Conservation (phyloP, 2,329 filamentous ascomycete species). For the Pyrenochaeta sp. region DNA sequence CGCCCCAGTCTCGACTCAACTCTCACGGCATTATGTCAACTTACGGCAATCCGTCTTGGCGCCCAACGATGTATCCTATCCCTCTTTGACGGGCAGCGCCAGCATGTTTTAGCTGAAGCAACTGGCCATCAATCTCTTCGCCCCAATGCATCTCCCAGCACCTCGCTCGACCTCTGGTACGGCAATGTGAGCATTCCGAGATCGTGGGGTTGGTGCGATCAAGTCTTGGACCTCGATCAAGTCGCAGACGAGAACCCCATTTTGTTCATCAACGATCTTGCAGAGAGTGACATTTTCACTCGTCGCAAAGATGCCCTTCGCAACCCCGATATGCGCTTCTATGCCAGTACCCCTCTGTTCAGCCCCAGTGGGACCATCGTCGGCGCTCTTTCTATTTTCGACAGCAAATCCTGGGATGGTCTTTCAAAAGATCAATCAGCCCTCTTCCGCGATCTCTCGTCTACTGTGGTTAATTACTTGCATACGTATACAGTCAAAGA, state of each 20-base stretch:
- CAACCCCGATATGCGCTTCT: conserved; percentile 24
- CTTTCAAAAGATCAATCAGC: conserved; percentile 18
- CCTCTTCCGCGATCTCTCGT: conserved; percentile 32
- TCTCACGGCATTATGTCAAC: conserved; percentile 45
- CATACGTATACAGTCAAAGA: conserved; percentile 36
- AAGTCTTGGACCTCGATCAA: conserved; percentile 17
- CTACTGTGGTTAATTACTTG: conserved; percentile 34
- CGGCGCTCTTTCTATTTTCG: conserved; percentile 34
- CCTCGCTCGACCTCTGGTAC: conserved; percentile 29
- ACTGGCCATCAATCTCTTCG: conserved; percentile 39
- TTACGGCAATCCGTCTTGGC: conserved; percentile 43
- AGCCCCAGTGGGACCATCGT: conserved; percentile 33
- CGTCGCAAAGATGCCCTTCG: conserved; percentile 3
- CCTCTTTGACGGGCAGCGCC: conserved; percentile 41
- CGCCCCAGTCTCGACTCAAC: conserved; percentile 35
- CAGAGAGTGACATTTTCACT: background rate
- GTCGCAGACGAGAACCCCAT: conserved; percentile 6
- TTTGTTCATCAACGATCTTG: conserved; percentile 19
- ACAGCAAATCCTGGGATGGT: conserved; percentile 23
- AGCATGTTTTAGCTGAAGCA: conserved; percentile 50
- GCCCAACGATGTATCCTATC: conserved; percentile 45
- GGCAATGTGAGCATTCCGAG: conserved; percentile 42
- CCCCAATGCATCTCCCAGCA: conserved; percentile 7
- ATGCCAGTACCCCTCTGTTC: conserved; percentile 35
- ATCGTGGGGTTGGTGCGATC: conserved; percentile 33